These are phyloP conservation scores for Penicillium cataractarum DNA, from an alignment of 495 filamentous ascomycete species.

Conservation along the genomic window DNA sequence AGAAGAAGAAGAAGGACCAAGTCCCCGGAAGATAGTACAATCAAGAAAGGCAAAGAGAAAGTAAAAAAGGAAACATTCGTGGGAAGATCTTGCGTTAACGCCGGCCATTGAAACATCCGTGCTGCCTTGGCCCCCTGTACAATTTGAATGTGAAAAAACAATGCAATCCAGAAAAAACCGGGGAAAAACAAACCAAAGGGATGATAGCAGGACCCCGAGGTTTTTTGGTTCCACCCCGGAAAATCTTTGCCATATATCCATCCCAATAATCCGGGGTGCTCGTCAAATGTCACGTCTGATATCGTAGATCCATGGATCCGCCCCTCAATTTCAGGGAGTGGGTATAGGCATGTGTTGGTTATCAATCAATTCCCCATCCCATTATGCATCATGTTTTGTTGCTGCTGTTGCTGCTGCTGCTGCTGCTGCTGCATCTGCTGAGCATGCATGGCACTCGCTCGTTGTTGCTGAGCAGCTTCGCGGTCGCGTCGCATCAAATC, in stretches of 20 bases:
- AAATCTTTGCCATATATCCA: not conserved
- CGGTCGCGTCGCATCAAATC: constrained; percentile 51
- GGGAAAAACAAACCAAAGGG: not conserved
- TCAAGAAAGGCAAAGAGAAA: constrained; percentile 16
- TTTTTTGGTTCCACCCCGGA: not conserved
- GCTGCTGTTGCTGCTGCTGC: constrained; percentile 49
- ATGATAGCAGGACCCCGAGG: not conserved
- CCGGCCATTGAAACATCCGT: constrained; percentile 27
- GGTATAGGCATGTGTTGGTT: not conserved
- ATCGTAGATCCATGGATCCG: constrained; percentile 7
- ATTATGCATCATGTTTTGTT: constrained; percentile 54
- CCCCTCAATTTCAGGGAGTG: not conserved
- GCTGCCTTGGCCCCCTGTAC: constrained; percentile 30
- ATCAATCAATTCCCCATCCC: constrained; percentile 44
- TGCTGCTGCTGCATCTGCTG: constrained; percentile 53
- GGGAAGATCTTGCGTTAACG: constrained; percentile 24
- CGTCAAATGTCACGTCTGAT: constrained; percentile 5
- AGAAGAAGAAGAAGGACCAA: constrained; percentile 16
- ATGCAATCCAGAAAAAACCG: not conserved
- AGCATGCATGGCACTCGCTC: constrained; percentile 35
- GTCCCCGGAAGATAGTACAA: constrained; percentile 30
- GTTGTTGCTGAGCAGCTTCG: constrained; percentile 42
- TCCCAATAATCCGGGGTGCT: not conserved
- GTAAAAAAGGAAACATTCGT: constrained; percentile 12
- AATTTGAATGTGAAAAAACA: constrained; percentile 18